Conservation (phyloP, 352 stramenopile species). For the Bremia lactucae region DNA sequence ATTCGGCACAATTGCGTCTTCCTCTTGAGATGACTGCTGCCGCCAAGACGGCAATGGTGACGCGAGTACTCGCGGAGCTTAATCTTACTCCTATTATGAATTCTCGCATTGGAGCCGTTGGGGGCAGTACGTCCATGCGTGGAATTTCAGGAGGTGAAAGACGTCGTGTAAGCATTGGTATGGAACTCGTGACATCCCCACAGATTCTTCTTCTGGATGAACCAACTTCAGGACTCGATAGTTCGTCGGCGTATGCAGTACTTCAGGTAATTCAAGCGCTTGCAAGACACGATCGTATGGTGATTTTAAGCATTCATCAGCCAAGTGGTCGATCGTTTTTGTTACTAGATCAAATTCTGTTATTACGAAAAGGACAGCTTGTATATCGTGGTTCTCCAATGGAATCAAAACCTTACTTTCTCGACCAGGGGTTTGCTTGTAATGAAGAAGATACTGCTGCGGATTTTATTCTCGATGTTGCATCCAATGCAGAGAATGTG, state of each 20-base stretch:
- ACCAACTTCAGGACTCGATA: slow-evolving; percentile 89
- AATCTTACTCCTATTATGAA: slow-evolving; percentile 60
- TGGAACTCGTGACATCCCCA: slow-evolving; percentile 87
- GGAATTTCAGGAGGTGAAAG: slow-evolving; percentile 90
- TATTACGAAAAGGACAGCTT: slow-evolving; percentile 77
- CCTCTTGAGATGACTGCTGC: slow-evolving; percentile 32
- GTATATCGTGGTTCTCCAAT: slow-evolving; percentile 46
- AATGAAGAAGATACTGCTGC: not conserved
- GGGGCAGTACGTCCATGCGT: slow-evolving; percentile 31
- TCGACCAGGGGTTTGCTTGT: not conserved
- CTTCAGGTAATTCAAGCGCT: slow-evolving; percentile 84
- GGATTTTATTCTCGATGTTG: not conserved
- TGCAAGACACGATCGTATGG: slow-evolving; percentile 65
- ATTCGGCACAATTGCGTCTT: slow-evolving; percentile 72
- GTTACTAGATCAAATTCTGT: slow-evolving; percentile 83
- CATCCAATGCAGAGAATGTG: not conserved
- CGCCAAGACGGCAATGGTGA: slow-evolving; percentile 57
- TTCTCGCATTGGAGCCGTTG: slow-evolving; percentile 37
- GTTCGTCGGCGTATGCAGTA: slow-evolving; percentile 82
- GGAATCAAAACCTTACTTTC: slow-evolving; percentile 21
- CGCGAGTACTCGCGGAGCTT: slow-evolving; percentile 57
- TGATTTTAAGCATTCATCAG: slow-evolving; percentile 85
- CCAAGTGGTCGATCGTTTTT: slow-evolving; percentile 86
- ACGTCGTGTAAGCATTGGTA: slow-evolving; percentile 88
- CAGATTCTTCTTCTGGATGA: slow-evolving; percentile 87